phyloP scores from a whole-genome alignment of 2,329 filamentous ascomycete species.

The Clonostachys chloroleuca region DNA sequence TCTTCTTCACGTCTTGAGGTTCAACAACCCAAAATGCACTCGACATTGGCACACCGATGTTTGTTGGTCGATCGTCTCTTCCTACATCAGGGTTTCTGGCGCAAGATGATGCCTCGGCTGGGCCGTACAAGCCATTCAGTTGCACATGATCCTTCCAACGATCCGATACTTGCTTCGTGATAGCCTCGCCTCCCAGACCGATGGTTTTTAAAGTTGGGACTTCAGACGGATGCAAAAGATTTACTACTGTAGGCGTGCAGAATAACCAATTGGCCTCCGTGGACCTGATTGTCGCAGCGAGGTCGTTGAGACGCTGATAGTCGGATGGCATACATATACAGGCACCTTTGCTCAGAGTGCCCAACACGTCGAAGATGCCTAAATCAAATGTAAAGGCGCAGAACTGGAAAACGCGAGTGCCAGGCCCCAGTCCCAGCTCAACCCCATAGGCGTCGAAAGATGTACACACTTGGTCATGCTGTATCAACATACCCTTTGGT shows the following conservation, averaged over 20 bases:
- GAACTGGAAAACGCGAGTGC: slow-evolving; percentile 37
- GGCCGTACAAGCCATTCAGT: slow-evolving; percentile 33
- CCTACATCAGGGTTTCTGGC: not conserved
- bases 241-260: slow-evolving; percentile 9
- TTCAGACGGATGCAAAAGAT: slow-evolving; percentile 6
- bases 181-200: slow-evolving; percentile 6
- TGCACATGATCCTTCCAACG: slow-evolving; percentile 2
- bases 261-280: slow-evolving; percentile 25
- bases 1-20: not conserved
- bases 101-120: slow-evolving; percentile 29
- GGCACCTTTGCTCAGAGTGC: slow-evolving; percentile 38
- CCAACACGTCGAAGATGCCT: slow-evolving; percentile 4
- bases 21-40: slow-evolving; percentile 6
- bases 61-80: not conserved
- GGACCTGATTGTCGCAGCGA: slow-evolving; percentile 37
- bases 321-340: slow-evolving; percentile 52
- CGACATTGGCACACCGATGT: slow-evolving; percentile 3
- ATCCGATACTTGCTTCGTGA: slow-evolving; percentile 2
- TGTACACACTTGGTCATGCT: slow-evolving; percentile 9
- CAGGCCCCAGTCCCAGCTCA: slow-evolving; percentile 11
- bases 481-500: slow-evolving; percentile 5
- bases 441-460: slow-evolving; percentile 33
- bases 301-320: slow-evolving; percentile 43
- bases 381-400: slow-evolving; percentile 19
- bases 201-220: slow-evolving; percentile 1